Percentiles rank a stretch among this genome's conserved stretches.
phyloP scores from a whole-genome alignment of 768 basidiomycete genomes.

The Mycena leptocephala region DNA sequence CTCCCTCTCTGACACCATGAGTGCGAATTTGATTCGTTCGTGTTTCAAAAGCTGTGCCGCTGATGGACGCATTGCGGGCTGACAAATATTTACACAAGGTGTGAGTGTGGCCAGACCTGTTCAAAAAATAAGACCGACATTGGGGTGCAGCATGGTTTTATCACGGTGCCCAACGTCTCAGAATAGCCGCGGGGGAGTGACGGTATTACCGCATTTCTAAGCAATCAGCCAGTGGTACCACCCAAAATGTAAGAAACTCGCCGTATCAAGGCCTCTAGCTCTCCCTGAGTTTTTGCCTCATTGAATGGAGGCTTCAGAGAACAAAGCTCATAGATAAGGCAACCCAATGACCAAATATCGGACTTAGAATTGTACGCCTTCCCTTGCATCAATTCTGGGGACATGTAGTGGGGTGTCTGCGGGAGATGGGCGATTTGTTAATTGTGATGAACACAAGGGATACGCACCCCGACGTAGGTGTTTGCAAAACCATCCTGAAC shows the following conservation, averaged over 20 bases:
- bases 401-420: constrained; percentile 99
- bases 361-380: constrained; percentile 98
- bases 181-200: constrained; percentile 91
- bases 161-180: constrained; percentile 77
- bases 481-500: constrained; percentile 93
- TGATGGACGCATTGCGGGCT: constrained; percentile 93
- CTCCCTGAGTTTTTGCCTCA: constrained; percentile 91
- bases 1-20: constrained; percentile 83
- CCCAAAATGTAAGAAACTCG: not conserved
- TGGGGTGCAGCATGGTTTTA: constrained; percentile 92
- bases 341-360: constrained; percentile 99
- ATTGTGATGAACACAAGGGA: constrained; percentile 33
- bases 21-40: constrained; percentile 80
- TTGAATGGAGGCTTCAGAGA: constrained; percentile 95
- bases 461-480: constrained; percentile 97
- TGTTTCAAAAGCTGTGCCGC: constrained; percentile 87
- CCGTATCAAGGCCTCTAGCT: constrained; percentile 89
- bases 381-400: constrained; percentile 97
- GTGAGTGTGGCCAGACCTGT: not conserved
- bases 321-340: constrained; percentile 96
- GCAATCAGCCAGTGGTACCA: not conserved
- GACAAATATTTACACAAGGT: constrained; percentile 23
- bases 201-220: constrained; percentile 89
- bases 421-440: not conserved
- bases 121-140: constrained; percentile 61